phyloP scores from a whole-genome alignment of 2,329 filamentous ascomycete species.

The Elsinoe perseae region DNA sequence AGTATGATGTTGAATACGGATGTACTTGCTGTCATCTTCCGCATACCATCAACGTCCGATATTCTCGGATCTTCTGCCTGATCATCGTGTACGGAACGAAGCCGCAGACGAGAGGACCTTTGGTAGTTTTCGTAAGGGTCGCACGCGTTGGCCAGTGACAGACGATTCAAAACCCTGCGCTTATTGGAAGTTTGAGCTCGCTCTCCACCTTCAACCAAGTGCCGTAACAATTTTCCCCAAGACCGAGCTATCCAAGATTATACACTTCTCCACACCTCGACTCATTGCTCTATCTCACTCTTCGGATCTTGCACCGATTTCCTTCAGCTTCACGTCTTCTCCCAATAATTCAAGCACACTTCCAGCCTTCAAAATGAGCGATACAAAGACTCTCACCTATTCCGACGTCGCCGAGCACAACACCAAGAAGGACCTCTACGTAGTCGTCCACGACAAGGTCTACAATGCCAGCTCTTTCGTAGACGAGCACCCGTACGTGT shows the following conservation, averaged over 20 bases:
- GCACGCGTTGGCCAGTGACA: not conserved
- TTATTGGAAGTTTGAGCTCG: not conserved
- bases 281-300: not conserved
- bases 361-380: constrained; percentile 37
- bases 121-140: too few species aligned
- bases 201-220: constrained; percentile 11
- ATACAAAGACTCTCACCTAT: constrained; percentile 60
- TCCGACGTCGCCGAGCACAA: constrained; percentile 77
- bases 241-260: not conserved
- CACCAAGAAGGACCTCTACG: constrained; percentile 86
- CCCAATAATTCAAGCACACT: constrained; percentile 1
- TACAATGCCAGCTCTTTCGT: constrained; percentile 85
- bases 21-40: too few species aligned
- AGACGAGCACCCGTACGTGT: constrained; percentile 84
- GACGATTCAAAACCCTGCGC: constrained; percentile 1
- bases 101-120: not conserved
- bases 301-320: not conserved
- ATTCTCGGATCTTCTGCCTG: not conserved
- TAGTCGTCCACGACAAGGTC: constrained; percentile 94
- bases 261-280: not conserved
- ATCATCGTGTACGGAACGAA: not conserved
- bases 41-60: not conserved
- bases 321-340: not conserved
- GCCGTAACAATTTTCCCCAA: constrained; percentile 14
- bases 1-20: too few species aligned